These are phyloP conservation scores for Quercus agrifolia DNA, from an alignment of 306 rosid species.

Conservation along the genomic window DNA sequence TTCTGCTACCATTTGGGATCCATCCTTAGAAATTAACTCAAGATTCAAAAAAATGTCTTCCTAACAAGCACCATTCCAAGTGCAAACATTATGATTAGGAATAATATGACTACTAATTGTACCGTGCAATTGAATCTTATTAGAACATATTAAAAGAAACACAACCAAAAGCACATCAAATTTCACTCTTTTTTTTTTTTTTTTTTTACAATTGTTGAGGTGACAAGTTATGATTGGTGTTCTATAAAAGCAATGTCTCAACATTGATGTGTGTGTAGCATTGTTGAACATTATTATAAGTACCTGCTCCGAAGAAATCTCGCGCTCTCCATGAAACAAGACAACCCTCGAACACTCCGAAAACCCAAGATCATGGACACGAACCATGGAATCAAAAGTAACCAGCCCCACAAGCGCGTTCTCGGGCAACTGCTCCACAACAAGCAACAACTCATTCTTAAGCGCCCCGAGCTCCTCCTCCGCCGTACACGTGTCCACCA, in stretches of 20 bases:
- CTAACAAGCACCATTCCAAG: not conserved
- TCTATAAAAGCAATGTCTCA: too few species aligned
- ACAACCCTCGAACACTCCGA: slow-evolving; percentile 58
- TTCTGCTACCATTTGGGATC: too few species aligned
- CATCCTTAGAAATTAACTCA: not conserved
- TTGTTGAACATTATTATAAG: not conserved
- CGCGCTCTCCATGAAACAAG: slow-evolving; percentile 56
- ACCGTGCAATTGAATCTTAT: not conserved
- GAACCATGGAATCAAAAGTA: slow-evolving; percentile 78
- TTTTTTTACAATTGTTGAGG: too few species aligned
- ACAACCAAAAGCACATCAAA: not conserved
- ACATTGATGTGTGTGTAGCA: too few species aligned
- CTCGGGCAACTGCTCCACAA: slow-evolving; percentile 63
- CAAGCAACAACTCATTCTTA: slow-evolving; percentile 57
- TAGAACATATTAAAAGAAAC: not conserved
- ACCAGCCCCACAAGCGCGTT: slow-evolving; percentile 55
- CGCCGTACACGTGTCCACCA: slow-evolving; percentile 50
- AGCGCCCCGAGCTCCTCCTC: slow-evolving; percentile 61
- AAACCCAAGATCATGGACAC: slow-evolving; percentile 59
- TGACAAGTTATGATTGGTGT: too few species aligned
- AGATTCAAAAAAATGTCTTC: not conserved
- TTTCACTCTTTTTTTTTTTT: too few species aligned
- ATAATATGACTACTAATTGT: not conserved
- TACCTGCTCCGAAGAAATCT: slow-evolving; percentile 67
- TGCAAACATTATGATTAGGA: too few species aligned